Evolutionary conservation across 2,329 filamentous ascomycete species (phyloP).

Genomic region (Claviceps spartinae): DNA sequence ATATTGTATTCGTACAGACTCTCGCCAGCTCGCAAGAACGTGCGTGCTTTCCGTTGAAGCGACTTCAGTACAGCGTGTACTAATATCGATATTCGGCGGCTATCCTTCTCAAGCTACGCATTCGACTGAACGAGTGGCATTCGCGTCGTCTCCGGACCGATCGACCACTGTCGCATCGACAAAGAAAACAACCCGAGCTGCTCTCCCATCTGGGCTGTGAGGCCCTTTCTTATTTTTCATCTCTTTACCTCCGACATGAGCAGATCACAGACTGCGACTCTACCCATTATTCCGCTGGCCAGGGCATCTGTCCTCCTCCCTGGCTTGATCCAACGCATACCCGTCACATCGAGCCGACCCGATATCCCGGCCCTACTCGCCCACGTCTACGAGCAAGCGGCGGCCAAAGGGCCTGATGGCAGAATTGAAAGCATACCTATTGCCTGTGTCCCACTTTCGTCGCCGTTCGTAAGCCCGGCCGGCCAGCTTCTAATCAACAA

Average conservation of each 20-base stretch:
- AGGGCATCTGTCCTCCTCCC: constrained; percentile 73
- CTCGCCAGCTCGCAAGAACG: neutral
- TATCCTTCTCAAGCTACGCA: no score
- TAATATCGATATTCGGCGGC: no score
- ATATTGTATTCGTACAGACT: neutral
- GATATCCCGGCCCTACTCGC: constrained; percentile 84
- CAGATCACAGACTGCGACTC: constrained; percentile 28
- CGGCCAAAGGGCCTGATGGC: constrained; percentile 51
- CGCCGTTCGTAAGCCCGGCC: constrained; percentile 57
- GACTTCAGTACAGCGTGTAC: no score
- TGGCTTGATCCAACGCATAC: constrained; percentile 71
- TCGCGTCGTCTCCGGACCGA: neutral
- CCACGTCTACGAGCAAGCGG: constrained; percentile 65
- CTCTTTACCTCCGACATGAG: constrained; percentile 19
- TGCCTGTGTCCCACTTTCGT: constrained; percentile 75
- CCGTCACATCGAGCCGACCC: constrained; percentile 63
- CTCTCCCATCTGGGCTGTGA: neutral
- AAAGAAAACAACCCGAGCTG: neutral
- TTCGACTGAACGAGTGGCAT: neutral
- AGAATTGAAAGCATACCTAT: constrained; percentile 59
- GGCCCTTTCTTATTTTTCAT: neutral
- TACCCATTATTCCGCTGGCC: constrained; percentile 74
- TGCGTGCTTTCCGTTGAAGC: no score
- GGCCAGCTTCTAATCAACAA: constrained; percentile 64
- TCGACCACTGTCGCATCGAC: neutral